phyloP scores from a whole-genome alignment of 805 yeast genomes.

The Metschnikowia corniflorae region DNA sequence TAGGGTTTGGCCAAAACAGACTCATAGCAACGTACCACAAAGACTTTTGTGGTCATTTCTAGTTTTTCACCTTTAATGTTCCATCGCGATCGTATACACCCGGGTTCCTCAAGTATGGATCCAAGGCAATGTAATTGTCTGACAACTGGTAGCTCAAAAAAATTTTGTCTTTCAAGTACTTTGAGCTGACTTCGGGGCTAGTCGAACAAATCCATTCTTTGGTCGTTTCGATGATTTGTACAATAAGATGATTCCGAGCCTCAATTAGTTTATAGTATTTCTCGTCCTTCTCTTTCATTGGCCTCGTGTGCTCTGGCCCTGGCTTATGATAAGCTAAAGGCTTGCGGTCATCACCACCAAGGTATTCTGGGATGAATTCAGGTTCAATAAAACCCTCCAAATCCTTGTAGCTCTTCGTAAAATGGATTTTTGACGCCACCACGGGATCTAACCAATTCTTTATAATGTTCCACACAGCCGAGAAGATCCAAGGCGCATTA shows the following conservation, averaged over 20 bases:
- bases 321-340: conserved; percentile 64
- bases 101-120: conserved; percentile 79
- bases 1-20: too few relatives aligned
- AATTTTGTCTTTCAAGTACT: conserved; percentile 52
- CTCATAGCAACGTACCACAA: too few relatives aligned
- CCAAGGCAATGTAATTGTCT: conserved; percentile 63
- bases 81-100: conserved; percentile 78
- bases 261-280: conserved; percentile 38
- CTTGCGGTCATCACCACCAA: conserved; percentile 70
- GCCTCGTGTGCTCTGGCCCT: conserved; percentile 47
- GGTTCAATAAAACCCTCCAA: conserved; percentile 57
- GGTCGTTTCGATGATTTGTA: conserved; percentile 60
- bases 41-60: too few relatives aligned
- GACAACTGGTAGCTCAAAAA: conserved; percentile 50
- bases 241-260: conserved; percentile 54
- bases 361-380: conserved; percentile 57
- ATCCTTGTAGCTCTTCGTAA: conserved; percentile 70
- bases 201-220: conserved; percentile 73
- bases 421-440: conserved; percentile 85
- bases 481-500: conserved; percentile 96
- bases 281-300: conserved; percentile 31
- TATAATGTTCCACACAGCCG: conserved; percentile 90
- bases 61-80: conserved; percentile 26
- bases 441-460: conserved; percentile 96
- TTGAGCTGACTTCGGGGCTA: conserved; percentile 45